phyloP scores from a whole-genome alignment of 805 yeast genomes.

The Clavispora phyllophila region DNA sequence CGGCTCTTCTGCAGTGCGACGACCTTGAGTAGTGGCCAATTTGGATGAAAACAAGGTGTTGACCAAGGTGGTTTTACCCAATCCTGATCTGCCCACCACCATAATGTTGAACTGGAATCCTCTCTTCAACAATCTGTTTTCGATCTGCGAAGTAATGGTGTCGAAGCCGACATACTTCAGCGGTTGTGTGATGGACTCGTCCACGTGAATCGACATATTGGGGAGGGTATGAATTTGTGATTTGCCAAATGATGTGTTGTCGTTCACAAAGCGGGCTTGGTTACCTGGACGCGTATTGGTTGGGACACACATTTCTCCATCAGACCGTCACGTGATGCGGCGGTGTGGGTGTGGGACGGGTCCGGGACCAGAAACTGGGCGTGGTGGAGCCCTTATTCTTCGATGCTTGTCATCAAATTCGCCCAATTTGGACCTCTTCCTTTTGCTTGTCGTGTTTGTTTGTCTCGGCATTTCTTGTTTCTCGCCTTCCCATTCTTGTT shows the following conservation, averaged over 20 bases:
- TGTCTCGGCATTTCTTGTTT: too few species aligned
- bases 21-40: conserved; percentile 68
- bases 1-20: conserved; percentile 63
- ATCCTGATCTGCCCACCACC: conserved; percentile 88
- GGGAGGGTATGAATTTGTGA: conserved; percentile 1
- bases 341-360: too few species aligned
- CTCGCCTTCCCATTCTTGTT: too few species aligned
- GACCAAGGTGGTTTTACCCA: conserved; percentile 89
- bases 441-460: too few species aligned
- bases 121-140: conserved; percentile 80
- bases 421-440: too few species aligned
- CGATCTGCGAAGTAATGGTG: conserved; percentile 92
- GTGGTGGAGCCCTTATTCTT: too few species aligned
- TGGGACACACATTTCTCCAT: not conserved
- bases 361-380: too few species aligned
- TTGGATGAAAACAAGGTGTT: conserved; percentile 87
- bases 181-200: conserved; percentile 43
- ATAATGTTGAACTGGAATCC: conserved; percentile 93
- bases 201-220: conserved; percentile 15
- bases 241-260: conserved; percentile 1
- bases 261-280: not conserved
- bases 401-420: too few species aligned
- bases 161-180: conserved; percentile 90
- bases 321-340: not conserved
- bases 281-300: not conserved